phyloP scores from a whole-genome alignment of 2,329 filamentous ascomycete genomes.

The Iodosphaeria phyllophila region DNA sequence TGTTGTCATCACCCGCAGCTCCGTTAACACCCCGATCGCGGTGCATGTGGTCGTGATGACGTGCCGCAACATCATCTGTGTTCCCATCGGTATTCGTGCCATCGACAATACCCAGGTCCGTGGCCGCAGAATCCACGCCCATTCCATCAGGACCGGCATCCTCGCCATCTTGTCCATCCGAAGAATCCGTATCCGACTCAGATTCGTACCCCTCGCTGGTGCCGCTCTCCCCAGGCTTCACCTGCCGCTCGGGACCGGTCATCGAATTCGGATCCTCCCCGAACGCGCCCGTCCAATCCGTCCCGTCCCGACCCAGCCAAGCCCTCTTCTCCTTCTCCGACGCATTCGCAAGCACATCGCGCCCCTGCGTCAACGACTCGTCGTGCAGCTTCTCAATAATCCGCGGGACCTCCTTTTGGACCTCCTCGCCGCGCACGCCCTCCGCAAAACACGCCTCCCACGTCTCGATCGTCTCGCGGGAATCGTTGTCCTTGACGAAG shows the following conservation, averaged over 20 bases:
- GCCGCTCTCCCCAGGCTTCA: conserved; percentile 9
- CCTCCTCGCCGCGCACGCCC: conserved; percentile 56
- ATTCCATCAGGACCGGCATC: too few species aligned
- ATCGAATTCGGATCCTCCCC: conserved; percentile 48
- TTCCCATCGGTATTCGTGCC: conserved; percentile 16
- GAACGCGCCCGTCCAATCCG: conserved; percentile 77
- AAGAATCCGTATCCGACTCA: conserved; percentile 13
- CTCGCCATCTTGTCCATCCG: conserved; percentile 7
- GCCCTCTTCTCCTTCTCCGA: conserved; percentile 52
- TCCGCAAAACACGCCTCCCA: conserved; percentile 88
- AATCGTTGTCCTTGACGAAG: conserved; percentile 75
- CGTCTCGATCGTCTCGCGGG: conserved; percentile 80
- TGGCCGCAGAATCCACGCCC: conserved; percentile 8
- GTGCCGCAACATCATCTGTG: conserved; percentile 4
- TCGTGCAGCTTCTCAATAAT: conserved; percentile 63
- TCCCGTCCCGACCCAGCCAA: conserved; percentile 65
- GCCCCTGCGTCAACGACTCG: conserved; percentile 56
- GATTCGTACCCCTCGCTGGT: conserved; percentile 20
- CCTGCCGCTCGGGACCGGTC: too few species aligned
- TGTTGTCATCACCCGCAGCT: too few species aligned
- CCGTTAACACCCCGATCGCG: too few species aligned
- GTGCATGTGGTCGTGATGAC: neutral
- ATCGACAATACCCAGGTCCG: conserved; percentile 17
- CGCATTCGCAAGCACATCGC: conserved; percentile 61
- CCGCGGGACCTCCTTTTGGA: conserved; percentile 55